phyloP scores from a whole-genome alignment of 2,329 filamentous ascomycete species.

The Dendrostoma leiphaemia region DNA sequence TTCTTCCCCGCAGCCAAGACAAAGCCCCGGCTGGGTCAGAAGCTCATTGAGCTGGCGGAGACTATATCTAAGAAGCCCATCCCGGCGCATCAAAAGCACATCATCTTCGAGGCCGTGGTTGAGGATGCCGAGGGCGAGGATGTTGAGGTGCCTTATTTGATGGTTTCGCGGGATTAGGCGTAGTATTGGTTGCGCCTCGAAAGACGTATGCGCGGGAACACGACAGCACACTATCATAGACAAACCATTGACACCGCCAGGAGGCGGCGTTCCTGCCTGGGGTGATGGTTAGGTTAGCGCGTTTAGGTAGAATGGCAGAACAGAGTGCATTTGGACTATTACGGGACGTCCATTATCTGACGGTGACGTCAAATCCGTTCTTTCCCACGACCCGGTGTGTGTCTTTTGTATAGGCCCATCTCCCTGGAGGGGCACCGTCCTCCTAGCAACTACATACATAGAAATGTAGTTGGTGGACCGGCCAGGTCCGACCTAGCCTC shows the following conservation, averaged over 20 bases:
- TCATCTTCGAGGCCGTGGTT: slow-evolving; percentile 94
- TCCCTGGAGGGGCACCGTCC: too few species aligned
- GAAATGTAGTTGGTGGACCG: too few species aligned
- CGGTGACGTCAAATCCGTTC: too few species aligned
- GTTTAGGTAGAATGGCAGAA: slow-evolving; percentile 2
- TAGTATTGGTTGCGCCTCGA: background rate
- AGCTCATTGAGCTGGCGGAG: slow-evolving; percentile 85
- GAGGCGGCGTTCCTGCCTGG: background rate
- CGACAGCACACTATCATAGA: slow-evolving; percentile 3
- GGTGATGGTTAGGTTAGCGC: background rate
- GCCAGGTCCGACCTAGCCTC: too few species aligned
- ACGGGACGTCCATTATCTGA: too few species aligned
- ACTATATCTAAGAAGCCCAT: slow-evolving; percentile 89
- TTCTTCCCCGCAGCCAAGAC: slow-evolving; percentile 81
- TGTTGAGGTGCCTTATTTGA: slow-evolving; percentile 95
- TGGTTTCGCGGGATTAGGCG: slow-evolving; percentile 58
- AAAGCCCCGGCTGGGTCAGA: slow-evolving; percentile 79
- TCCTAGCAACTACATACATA: too few species aligned
- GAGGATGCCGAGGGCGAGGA: slow-evolving; percentile 89
- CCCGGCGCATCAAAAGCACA: slow-evolving; percentile 86
- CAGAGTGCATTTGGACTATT: background rate
- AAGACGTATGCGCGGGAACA: background rate
- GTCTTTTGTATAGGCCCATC: too few species aligned
- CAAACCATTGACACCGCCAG: background rate
- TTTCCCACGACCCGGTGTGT: too few species aligned